Conservation (phyloP, 75 land plant genomes). For the Picea glauca region DNA sequence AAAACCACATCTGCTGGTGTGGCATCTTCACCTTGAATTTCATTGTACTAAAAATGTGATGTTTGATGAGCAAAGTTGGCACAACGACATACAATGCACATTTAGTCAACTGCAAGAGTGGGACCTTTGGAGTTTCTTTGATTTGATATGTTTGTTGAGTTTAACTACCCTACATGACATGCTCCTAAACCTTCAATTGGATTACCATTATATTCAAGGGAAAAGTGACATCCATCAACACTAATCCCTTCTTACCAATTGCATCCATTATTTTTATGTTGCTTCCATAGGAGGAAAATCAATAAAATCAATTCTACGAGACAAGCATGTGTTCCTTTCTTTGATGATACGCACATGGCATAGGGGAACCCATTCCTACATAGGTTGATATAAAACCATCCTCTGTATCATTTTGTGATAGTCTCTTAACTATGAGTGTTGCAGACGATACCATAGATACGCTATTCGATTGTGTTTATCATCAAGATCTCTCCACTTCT, state of each 20-base stretch:
- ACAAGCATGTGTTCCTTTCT: slow-evolving; percentile 37
- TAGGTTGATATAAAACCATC: no score
- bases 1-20: no score
- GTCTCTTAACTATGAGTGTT: no score
- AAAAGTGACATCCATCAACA: no score
- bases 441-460: no score
- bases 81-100: slow-evolving; percentile 98
- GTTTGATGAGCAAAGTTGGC: slow-evolving; percentile 92
- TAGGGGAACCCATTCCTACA: slow-evolving; percentile 43
- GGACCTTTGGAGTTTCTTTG: slow-evolving; percentile 31
- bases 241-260: background rate
- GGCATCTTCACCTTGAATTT: no score
- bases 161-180: slow-evolving; percentile 41
- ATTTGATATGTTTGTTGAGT: slow-evolving; percentile 23
- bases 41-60: slow-evolving; percentile 69
- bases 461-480: no score
- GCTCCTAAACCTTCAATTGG: slow-evolving; percentile 85
- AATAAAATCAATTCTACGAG: slow-evolving; percentile 52
- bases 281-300: slow-evolving; percentile 52
- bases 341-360: slow-evolving; percentile 48
- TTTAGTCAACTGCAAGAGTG: slow-evolving; percentile 76
- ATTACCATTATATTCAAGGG: slow-evolving; percentile 55
- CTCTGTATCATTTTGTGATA: no score
- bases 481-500: no score
- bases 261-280: slow-evolving; percentile 51